These are phyloP conservation scores for Russula abietina DNA, from an alignment of 768 basidiomycete genomes.

Conservation along the genomic window DNA sequence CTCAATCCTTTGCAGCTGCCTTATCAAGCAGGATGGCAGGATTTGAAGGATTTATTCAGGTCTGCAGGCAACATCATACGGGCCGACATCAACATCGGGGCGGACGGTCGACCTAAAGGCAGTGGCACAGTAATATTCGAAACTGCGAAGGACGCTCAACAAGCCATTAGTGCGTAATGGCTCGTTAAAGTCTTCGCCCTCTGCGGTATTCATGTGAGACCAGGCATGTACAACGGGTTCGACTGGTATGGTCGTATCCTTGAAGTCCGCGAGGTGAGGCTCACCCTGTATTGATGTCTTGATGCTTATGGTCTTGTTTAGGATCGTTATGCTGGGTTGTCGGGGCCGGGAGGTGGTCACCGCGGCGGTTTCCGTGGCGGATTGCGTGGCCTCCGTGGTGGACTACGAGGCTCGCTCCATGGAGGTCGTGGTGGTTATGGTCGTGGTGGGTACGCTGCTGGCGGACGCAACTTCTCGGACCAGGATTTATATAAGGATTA, in stretches of 20 bases:
- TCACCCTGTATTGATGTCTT: neutral
- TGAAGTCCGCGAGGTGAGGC: slow-evolving; percentile 86
- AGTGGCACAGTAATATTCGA: slow-evolving; percentile 98
- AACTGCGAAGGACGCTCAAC: slow-evolving; percentile 81
- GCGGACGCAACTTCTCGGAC: slow-evolving; percentile 71
- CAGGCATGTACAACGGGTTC: slow-evolving; percentile 95
- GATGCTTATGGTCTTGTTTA: slow-evolving; percentile 28
- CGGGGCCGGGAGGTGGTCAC: slow-evolving; percentile 52
- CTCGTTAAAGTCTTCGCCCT: neutral
- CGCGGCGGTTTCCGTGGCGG: slow-evolving; percentile 48
- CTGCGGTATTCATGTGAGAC: slow-evolving; percentile 1
- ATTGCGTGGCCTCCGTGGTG: slow-evolving; percentile 40
- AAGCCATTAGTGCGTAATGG: slow-evolving; percentile 73
- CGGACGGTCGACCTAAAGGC: slow-evolving; percentile 90
- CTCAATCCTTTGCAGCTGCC: slow-evolving; percentile 54
- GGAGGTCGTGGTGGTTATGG: slow-evolving; percentile 51
- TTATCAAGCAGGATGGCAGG: slow-evolving; percentile 98
- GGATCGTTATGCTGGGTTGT: slow-evolving; percentile 86
- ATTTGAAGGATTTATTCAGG: slow-evolving; percentile 95
- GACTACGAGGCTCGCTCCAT: slow-evolving; percentile 46
- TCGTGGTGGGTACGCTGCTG: slow-evolving; percentile 44
- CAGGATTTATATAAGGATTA: slow-evolving; percentile 92
- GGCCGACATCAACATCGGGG: slow-evolving; percentile 91
- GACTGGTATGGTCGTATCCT: slow-evolving; percentile 95
- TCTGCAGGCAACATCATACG: slow-evolving; percentile 92